phyloP scores from a whole-genome alignment of 148 eudicot species.

The Rhododendron ovatum region DNA sequence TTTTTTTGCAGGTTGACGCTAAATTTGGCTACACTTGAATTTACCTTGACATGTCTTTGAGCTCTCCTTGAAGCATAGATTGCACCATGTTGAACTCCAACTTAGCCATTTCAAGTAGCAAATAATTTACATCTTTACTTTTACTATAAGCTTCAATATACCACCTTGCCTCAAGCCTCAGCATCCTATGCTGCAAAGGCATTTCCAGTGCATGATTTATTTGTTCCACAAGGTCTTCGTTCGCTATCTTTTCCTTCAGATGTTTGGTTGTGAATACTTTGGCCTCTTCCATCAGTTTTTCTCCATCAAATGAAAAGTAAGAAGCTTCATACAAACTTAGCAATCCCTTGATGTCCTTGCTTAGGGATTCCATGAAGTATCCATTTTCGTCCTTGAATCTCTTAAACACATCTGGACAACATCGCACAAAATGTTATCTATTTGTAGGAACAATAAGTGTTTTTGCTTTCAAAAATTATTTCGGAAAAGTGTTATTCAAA shows the following conservation, averaged over 20 bases:
- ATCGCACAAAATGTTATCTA: too few species aligned
- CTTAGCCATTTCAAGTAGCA: background rate
- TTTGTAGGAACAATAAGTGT: too few species aligned
- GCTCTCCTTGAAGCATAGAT: too few species aligned
- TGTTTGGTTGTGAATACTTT: background rate
- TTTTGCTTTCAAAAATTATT: too few species aligned
- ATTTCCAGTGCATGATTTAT: background rate
- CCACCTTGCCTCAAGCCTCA: background rate
- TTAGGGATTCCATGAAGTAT: background rate
- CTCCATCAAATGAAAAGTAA: background rate
- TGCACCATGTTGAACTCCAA: conserved; percentile 13
- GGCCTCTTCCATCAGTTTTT: background rate
- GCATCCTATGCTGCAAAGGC: background rate
- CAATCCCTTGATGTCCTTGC: background rate
- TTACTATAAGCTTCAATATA: background rate
- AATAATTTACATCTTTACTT: background rate
- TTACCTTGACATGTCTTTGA: too few species aligned
- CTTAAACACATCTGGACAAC: too few species aligned
- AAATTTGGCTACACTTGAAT: too few species aligned
- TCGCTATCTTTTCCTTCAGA: background rate
- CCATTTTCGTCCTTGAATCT: too few species aligned
- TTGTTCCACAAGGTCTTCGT: background rate
- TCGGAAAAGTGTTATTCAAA: too few species aligned
- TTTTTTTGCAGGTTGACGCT: too few species aligned
- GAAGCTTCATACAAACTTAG: conserved; percentile 4